phyloP scores from a whole-genome alignment of 73 alveolate genomes.

The Paramecium tetraurelia region DNA sequence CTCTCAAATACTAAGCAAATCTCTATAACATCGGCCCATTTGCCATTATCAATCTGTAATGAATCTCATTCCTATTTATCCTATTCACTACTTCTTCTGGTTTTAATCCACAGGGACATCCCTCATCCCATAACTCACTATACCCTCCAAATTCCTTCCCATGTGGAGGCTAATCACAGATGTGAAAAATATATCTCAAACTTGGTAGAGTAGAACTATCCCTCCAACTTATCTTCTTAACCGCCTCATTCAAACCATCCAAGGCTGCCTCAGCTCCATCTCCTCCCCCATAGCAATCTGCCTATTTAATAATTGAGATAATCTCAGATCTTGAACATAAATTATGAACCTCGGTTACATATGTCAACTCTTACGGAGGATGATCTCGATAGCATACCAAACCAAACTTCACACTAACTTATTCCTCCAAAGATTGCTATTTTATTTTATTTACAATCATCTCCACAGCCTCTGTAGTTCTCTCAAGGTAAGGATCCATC shows the following conservation, averaged over 20 bases:
- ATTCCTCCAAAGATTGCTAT: slow-evolving; percentile 65
- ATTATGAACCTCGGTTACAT: slow-evolving; percentile 73
- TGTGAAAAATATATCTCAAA: slow-evolving; percentile 79
- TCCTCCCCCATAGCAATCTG: slow-evolving; percentile 74
- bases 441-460: slow-evolving; percentile 68
- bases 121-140: slow-evolving; percentile 37
- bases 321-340: slow-evolving; percentile 71
- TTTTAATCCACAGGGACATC: slow-evolving; percentile 41
- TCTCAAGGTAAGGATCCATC: slow-evolving; percentile 77
- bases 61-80: slow-evolving; percentile 19
- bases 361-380: slow-evolving; percentile 76
- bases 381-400: slow-evolving; percentile 88
- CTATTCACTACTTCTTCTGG: not conserved
- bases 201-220: slow-evolving; percentile 67
- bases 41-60: slow-evolving; percentile 49
- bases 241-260: slow-evolving; percentile 85
- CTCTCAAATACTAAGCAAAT: slow-evolving; percentile 27
- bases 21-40: not conserved
- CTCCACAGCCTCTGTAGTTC: slow-evolving; percentile 56
- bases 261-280: slow-evolving; percentile 92
- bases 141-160: slow-evolving; percentile 46
- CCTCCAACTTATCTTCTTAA: slow-evolving; percentile 81
- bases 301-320: slow-evolving; percentile 66
- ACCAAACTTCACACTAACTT: slow-evolving; percentile 78
- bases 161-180: slow-evolving; percentile 91